Percentiles rank a stretch among this genome's conserved stretches.
Evolutionary conservation across 1,284 basidiomycete species (phyloP).

Genomic region (Ganoderma multipileum): DNA sequence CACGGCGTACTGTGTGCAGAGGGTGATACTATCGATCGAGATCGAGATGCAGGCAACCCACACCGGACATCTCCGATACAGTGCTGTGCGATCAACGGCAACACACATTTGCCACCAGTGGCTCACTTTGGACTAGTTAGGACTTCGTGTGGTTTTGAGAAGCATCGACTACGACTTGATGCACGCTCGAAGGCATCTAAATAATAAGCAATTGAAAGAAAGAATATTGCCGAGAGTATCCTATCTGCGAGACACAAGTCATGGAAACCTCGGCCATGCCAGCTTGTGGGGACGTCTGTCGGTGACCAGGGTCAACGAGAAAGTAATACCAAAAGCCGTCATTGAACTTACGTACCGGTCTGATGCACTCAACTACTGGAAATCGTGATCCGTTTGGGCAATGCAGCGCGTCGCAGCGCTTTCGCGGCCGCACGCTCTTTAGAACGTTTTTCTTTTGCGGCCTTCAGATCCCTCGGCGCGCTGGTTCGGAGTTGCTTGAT

Average conservation of each 20-base stretch:
- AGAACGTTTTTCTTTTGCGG: constrained; percentile 67
- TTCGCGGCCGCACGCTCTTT: constrained; percentile 64
- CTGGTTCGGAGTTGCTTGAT: constrained; percentile 88
- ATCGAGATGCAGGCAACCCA: background rate
- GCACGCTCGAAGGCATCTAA: background rate
- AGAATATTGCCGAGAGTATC: background rate
- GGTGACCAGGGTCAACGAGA: background rate
- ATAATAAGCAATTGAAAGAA: background rate
- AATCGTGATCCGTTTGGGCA: constrained; percentile 20
- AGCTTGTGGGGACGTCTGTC: background rate
- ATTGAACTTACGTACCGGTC: background rate
- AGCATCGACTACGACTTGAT: background rate
- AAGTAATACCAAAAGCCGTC: background rate
- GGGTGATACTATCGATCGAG: background rate
- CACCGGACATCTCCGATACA: background rate
- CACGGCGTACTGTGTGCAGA: background rate
- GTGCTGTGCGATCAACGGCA: background rate
- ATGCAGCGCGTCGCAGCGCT: constrained; percentile 7
- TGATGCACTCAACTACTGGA: background rate
- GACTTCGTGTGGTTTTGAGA: background rate
- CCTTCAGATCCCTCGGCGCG: constrained; percentile 80
- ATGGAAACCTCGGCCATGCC: background rate
- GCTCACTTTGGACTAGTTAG: background rate
- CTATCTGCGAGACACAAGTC: background rate
- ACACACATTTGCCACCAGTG: background rate